Evolutionary conservation across 2,329 filamentous ascomycete species (phyloP), one percentile per base, ranked within the genome.

Genomic region (Lecanicillium sp.): DNA sequence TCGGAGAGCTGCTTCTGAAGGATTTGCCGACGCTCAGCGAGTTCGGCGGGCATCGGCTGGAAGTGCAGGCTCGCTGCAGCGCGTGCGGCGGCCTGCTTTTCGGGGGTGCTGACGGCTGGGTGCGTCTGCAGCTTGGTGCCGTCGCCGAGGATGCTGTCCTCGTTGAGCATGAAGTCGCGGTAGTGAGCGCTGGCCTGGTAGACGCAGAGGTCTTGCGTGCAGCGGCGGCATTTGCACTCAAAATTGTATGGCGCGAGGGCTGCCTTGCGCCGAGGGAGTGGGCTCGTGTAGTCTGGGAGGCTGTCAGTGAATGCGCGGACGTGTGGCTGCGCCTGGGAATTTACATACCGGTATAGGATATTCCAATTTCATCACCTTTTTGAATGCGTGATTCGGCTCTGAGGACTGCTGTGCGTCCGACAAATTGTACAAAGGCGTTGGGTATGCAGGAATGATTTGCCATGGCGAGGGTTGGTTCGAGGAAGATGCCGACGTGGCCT

Each of bases 381-480:
- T 67, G 56, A 35, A 84, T 79, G 3, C 66, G 60, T 19, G 56
- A 60, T 46, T 75, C 68, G 2, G 79, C 75, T 30, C 73, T 68
- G 12, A 84, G 61, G 3, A 74, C 62, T 3, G 77, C 73, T 4
- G 62, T 67, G 5, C 78, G 69, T 4, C 74, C 74, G 32, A 71
- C 55, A 44, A 83, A 82, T 36, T 74, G 70, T 14, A 84, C 74
- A 40, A 73, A 67, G 1, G 79, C 77, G 53, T 81, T 83, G 3
- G 80, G 80, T 2, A 73, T 59, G 53, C 81, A 84, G 0, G 78
- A 79, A 58, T 84, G 81, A 53, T 84, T 84, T 19, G 72, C 70
- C 72, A 82, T 79, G 50, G 78, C 75, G 35, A 81, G 64, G 3
- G 61, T 69, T 1, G 75, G 68, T 52, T 81, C 75, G 30, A 83